These are phyloP conservation scores for Leavenworthia alabamica DNA, from an alignment of 345 rosid genomes.

Conservation along the genomic window DNA sequence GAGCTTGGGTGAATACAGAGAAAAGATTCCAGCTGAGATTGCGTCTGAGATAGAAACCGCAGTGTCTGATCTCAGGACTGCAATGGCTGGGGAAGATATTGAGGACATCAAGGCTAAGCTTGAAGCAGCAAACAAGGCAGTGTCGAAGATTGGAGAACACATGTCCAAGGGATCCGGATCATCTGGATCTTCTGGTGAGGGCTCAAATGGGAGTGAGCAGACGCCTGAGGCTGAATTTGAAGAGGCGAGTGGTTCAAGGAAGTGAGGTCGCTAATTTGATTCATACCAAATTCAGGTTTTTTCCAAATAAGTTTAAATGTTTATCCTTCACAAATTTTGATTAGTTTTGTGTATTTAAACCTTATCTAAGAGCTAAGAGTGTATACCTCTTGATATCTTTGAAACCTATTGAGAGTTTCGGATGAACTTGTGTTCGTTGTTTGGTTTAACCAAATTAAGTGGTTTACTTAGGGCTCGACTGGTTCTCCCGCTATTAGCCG, in stretches of 20 bases:
- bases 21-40: constrained; percentile 38
- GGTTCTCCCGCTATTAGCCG: no score
- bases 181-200: constrained; percentile 24
- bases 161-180: constrained; percentile 37
- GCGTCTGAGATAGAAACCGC: constrained; percentile 42
- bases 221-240: constrained; percentile 54
- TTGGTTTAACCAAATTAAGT: no score
- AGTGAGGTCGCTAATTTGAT: constrained; percentile 19
- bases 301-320: constrained; percentile 20
- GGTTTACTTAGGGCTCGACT: no score
- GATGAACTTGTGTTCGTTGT: constrained; percentile 6
- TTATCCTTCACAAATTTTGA: constrained; percentile 21
- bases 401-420: constrained; percentile 1
- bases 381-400: constrained; percentile 1
- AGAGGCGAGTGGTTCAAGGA: constrained; percentile 39
- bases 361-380: not conserved
- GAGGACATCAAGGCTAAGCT: constrained; percentile 51
- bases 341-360: constrained; percentile 19
- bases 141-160: constrained; percentile 55
- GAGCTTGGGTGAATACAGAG: constrained; percentile 44
- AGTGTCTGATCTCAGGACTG: constrained; percentile 39
- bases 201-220: constrained; percentile 36
- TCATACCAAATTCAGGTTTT: constrained; percentile 3
- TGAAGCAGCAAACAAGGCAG: constrained; percentile 50
- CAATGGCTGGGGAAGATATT: constrained; percentile 36